A percentile compares a stretch with the other conserved stretches of the same genome.
These are phyloP conservation scores for Russula brevipes DNA, from an alignment of 768 basidiomycete species.

Conservation along the genomic window DNA sequence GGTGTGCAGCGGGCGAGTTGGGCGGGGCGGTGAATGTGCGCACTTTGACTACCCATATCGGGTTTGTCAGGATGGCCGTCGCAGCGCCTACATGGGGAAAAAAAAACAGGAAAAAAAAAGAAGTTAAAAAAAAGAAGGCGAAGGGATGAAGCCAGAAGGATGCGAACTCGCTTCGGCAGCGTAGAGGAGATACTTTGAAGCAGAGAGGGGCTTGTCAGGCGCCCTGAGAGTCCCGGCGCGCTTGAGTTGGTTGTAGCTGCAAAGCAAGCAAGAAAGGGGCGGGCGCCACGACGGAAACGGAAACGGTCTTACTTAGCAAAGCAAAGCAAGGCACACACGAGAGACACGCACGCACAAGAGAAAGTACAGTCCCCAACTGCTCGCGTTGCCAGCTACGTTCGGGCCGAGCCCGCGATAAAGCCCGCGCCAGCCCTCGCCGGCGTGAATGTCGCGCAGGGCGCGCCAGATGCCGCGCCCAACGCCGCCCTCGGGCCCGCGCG, in stretches of 20 bases:
- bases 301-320: neutral
- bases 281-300: too few relatives aligned
- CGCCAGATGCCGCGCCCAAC: conserved; percentile 71
- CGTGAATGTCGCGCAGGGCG: conserved; percentile 68
- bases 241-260: conserved; percentile 92
- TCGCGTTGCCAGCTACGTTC: conserved; percentile 92
- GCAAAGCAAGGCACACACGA: neutral
- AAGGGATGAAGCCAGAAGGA: conserved; percentile 22
- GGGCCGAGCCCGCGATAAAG: conserved; percentile 86
- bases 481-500: conserved; percentile 52
- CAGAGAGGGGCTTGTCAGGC: conserved; percentile 59
- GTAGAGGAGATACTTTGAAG: conserved; percentile 77
- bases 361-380: conserved; percentile 98
- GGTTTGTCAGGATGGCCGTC: conserved; percentile 93
- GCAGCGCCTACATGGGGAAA: conserved; percentile 60
- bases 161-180: conserved; percentile 95
- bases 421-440: conserved; percentile 71
- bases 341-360: conserved; percentile 65
- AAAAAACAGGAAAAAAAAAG: conserved; percentile 23
- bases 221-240: conserved; percentile 67
- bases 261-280: neutral
- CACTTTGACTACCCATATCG: conserved; percentile 96
- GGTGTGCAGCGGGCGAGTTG: conserved; percentile 67
- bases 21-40: conserved; percentile 86
- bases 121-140: neutral